Evolutionary conservation across 78 protist species (phyloP).

Genomic region (Neovahlkampfia damariscottae): DNA sequence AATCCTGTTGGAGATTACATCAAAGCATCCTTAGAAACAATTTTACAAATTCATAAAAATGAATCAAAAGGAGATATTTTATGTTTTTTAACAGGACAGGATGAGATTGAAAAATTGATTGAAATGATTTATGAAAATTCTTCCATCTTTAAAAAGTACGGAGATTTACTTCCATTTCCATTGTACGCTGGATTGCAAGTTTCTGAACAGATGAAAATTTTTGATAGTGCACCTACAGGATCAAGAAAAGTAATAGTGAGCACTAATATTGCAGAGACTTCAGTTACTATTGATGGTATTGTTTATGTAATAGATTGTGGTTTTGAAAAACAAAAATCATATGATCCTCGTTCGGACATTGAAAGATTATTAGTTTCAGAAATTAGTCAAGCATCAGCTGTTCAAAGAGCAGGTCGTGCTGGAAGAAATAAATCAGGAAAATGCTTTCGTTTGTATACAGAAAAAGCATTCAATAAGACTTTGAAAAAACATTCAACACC

Average conservation of each 20-base stretch:
- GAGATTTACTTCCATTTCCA: constrained; percentile 1
- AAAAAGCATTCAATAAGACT: background rate
- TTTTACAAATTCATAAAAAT: background rate
- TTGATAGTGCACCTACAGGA: background rate
- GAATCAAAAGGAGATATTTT: constrained; percentile 47
- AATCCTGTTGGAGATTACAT: constrained; percentile 15
- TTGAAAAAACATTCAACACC: background rate
- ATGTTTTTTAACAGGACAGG: constrained; percentile 64
- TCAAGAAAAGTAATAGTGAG: constrained; percentile 28
- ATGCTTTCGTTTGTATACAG: constrained; percentile 23
- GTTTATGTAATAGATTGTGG: constrained; percentile 29
- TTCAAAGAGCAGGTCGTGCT: constrained; percentile 47
- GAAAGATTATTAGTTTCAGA: background rate
- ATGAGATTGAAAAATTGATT: constrained; percentile 39
- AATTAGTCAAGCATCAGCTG: constrained; percentile 8
- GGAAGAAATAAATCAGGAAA: constrained; percentile 27
- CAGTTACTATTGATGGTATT: constrained; percentile 35
- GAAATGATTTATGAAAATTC: background rate
- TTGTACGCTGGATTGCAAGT: constrained; percentile 31
- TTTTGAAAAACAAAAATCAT: background rate
- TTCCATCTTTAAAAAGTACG: background rate
- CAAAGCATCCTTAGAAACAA: background rate
- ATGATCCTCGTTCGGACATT: background rate
- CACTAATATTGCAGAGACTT: constrained; percentile 54
- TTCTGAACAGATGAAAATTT: constrained; percentile 38